These are phyloP conservation scores for Talaromyces atroroseus DNA, from an alignment of 2,329 filamentous ascomycete genomes.

Conservation along the genomic window DNA sequence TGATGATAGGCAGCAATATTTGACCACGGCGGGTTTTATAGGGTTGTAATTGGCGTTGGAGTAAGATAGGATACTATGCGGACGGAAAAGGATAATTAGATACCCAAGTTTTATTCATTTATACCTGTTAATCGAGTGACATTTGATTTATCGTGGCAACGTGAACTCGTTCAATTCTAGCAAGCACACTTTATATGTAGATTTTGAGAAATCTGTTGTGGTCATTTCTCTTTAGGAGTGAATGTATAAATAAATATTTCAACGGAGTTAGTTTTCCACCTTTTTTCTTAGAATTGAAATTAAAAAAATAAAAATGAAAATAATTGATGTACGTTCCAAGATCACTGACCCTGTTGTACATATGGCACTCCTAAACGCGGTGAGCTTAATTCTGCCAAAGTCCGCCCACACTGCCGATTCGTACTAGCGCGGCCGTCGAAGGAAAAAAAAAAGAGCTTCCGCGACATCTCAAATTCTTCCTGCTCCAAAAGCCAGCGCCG, in stretches of 20 bases:
- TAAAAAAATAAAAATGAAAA: too few relatives aligned
- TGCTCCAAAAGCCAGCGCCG: slow-evolving; percentile 24
- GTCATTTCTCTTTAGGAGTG: too few relatives aligned
- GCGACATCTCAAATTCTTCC: slow-evolving; percentile 27
- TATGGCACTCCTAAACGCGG: slow-evolving; percentile 29
- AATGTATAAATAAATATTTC: too few relatives aligned
- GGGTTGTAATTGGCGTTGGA: slow-evolving; percentile 1
- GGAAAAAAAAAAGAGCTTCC: slow-evolving; percentile 36
- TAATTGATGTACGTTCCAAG: too few relatives aligned
- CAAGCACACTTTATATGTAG: background rate
- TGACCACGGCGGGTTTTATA: background rate
- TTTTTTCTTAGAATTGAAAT: too few relatives aligned
- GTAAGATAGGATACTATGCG: background rate
- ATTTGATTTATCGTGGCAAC: background rate
- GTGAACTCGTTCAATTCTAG: too few relatives aligned
- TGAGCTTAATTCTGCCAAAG: slow-evolving; percentile 36
- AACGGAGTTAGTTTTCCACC: too few relatives aligned
- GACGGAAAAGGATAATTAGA: slow-evolving; percentile 3
- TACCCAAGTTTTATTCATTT: slow-evolving; percentile 6
- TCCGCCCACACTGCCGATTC: slow-evolving; percentile 36
- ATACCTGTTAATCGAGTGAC: background rate
- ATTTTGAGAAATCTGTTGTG: background rate
- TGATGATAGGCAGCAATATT: slow-evolving; percentile 13
- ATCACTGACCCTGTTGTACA: slow-evolving; percentile 16
- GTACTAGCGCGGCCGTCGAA: slow-evolving; percentile 35